Evolutionary conservation across 1,284 basidiomycete species (phyloP).

Genomic region (Stygiomarasmius scandens): DNA sequence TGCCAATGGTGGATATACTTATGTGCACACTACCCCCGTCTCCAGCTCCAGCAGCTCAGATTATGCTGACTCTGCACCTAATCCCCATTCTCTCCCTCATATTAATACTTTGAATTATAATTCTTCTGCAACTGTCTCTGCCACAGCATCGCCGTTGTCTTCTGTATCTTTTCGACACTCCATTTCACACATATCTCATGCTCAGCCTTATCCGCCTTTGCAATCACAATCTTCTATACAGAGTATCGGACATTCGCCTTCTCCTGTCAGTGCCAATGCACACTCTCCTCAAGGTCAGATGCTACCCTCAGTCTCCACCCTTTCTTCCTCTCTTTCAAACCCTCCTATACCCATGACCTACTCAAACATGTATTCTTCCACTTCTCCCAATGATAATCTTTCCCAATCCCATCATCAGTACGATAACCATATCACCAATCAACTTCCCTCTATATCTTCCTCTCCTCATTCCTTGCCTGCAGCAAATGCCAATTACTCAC

Average conservation of each 20-base stretch:
- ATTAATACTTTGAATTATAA: constrained; percentile 20
- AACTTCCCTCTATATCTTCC: too few relatives aligned
- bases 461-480: neutral
- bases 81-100: constrained; percentile 28
- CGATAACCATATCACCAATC: neutral
- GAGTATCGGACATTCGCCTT: constrained; percentile 28
- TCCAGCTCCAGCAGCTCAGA: constrained; percentile 33
- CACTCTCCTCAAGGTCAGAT: constrained; percentile 19
- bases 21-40: constrained; percentile 45
- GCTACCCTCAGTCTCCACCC: constrained; percentile 51
- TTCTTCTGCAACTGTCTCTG: constrained; percentile 3
- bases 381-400: constrained; percentile 22
- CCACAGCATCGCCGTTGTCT: constrained; percentile 6
- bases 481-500: constrained; percentile 31
- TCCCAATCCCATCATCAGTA: too few relatives aligned
- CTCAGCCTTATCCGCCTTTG: constrained; percentile 29
- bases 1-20: constrained; percentile 36
- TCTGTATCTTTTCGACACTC: constrained; percentile 43
- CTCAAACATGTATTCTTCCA: constrained; percentile 22
- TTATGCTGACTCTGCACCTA: too few relatives aligned
- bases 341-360: constrained; percentile 48
- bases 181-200: constrained; percentile 48
- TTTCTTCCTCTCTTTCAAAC: constrained; percentile 38
- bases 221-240: constrained; percentile 10
- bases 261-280: constrained; percentile 27